These are phyloP conservation scores for Fusarium domesticum DNA, from an alignment of 2,329 filamentous ascomycete genomes.

Conservation along the genomic window DNA sequence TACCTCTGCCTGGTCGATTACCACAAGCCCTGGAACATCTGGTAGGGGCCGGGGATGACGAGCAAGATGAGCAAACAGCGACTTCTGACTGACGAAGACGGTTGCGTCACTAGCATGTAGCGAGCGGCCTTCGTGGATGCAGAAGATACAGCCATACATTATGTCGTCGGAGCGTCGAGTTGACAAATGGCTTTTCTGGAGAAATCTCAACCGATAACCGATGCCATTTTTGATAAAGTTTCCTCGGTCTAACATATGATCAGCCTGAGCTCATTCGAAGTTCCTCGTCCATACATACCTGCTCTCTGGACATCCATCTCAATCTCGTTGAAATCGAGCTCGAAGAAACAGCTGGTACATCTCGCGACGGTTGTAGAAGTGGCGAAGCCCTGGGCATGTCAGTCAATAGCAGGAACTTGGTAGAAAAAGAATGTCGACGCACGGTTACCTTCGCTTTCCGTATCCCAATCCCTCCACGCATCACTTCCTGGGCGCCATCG, in stretches of 20 bases:
- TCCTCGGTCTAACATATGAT: constrained; percentile 38
- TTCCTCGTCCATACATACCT: constrained; percentile 35
- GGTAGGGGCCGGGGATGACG: constrained; percentile 54
- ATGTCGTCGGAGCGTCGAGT: constrained; percentile 51
- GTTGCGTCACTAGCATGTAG: constrained; percentile 54
- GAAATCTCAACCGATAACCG: constrained; percentile 51
- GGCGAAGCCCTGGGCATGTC: constrained; percentile 38
- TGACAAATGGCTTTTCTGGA: constrained; percentile 54
- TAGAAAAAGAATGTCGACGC: constrained; percentile 31
- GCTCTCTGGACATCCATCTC: constrained; percentile 50
- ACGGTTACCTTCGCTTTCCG: constrained; percentile 50
- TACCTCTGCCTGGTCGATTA: constrained; percentile 45
- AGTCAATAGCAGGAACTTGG: not conserved
- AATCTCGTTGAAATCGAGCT: constrained; percentile 52
- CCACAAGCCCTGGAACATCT: constrained; percentile 44
- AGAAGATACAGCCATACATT: constrained; percentile 55
- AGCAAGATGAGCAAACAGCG: constrained; percentile 52
- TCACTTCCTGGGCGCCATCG: constrained; percentile 50
- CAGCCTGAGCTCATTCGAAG: constrained; percentile 5
- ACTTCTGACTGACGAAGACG: constrained; percentile 52
- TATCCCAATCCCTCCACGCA: constrained; percentile 48
- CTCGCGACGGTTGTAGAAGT: constrained; percentile 45
- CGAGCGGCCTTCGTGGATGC: constrained; percentile 48
- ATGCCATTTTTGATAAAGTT: constrained; percentile 47
- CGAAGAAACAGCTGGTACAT: constrained; percentile 52